A percentile compares a stretch with the other conserved stretches of the same genome.
phyloP scores from a whole-genome alignment of 2,329 filamentous ascomycete genomes.

The Tolypocladium endophyticum region DNA sequence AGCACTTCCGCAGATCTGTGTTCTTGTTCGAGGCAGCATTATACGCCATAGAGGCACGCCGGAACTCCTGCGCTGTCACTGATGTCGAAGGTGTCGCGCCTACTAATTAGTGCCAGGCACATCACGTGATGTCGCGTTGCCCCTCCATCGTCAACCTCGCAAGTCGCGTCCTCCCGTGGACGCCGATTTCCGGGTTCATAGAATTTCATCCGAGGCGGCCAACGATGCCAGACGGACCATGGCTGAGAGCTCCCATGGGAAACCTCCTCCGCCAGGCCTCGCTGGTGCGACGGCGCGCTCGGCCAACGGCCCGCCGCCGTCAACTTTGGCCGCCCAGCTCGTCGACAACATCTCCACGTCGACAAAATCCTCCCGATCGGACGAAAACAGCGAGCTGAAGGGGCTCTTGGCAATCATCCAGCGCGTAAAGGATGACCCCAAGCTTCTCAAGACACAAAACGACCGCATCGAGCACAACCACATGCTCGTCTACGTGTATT shows the following conservation, averaged over 20 bases:
- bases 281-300: constrained; percentile 7
- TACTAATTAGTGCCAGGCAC: not conserved
- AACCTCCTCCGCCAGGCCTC: constrained; percentile 7
- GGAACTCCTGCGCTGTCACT: too few relatives aligned
- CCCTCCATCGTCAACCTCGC: not conserved
- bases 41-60: too few relatives aligned
- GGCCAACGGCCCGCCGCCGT: constrained; percentile 44
- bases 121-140: constrained; percentile 12
- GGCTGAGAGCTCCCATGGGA: constrained; percentile 13
- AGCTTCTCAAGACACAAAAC: constrained; percentile 47
- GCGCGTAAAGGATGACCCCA: constrained; percentile 38
- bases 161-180: constrained; percentile 6
- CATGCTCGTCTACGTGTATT: constrained; percentile 75
- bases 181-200: not conserved
- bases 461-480: constrained; percentile 69
- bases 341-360: constrained; percentile 68
- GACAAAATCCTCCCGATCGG: constrained; percentile 47
- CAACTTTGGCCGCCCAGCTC: constrained; percentile 79
- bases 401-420: constrained; percentile 53
- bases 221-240: constrained; percentile 18
- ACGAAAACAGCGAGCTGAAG: constrained; percentile 65
- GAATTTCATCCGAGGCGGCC: not conserved
- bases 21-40: too few relatives aligned
- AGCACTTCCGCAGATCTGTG: too few relatives aligned
- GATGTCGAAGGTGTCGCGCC: too few relatives aligned